Evolutionary conservation across 108 stramenopile species (phyloP).

Genomic region (Pseudonitzschia pungens): DNA sequence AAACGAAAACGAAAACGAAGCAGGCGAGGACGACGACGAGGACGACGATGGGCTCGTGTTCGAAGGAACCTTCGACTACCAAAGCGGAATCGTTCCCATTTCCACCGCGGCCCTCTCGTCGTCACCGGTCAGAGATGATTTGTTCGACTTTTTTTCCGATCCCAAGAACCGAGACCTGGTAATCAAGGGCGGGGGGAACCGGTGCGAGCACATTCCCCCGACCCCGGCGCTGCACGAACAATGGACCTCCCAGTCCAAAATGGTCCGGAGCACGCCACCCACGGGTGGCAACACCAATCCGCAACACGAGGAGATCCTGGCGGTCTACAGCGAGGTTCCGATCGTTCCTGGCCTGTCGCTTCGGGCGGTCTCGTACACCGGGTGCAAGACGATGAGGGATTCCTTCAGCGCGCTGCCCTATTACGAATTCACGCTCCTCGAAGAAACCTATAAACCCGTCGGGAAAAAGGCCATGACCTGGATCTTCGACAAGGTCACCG

Average conservation of each 20-base stretch:
- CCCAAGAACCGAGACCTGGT: conserved; percentile 19
- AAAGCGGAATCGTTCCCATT: conserved; percentile 7
- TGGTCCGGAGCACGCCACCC: conserved; percentile 23
- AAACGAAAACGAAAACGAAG: too few relatives aligned
- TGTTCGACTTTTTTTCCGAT: conserved; percentile 24
- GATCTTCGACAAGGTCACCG: conserved; percentile 33
- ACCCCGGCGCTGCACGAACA: conserved; percentile 12
- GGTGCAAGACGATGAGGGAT: conserved; percentile 19
- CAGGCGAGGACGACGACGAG: neutral
- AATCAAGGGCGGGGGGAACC: conserved; percentile 37
- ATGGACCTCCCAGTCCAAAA: conserved; percentile 20
- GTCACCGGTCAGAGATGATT: neutral
- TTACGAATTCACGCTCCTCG: conserved; percentile 36
- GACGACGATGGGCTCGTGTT: conserved; percentile 15
- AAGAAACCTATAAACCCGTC: conserved; percentile 25
- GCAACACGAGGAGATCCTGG: conserved; percentile 21
- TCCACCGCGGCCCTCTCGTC: neutral
- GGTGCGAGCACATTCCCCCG: conserved; percentile 15
- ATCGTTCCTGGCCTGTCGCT: conserved; percentile 29
- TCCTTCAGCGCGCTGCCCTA: conserved; percentile 15
- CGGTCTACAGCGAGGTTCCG: conserved; percentile 27
- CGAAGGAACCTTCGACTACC: conserved; percentile 14
- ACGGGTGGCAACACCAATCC: neutral
- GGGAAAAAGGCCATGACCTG: conserved; percentile 29
- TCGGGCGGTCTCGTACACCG: conserved; percentile 28